Conservation (phyloP, 164 flowering plant genomes). For the Tetracentron sinense region DNA sequence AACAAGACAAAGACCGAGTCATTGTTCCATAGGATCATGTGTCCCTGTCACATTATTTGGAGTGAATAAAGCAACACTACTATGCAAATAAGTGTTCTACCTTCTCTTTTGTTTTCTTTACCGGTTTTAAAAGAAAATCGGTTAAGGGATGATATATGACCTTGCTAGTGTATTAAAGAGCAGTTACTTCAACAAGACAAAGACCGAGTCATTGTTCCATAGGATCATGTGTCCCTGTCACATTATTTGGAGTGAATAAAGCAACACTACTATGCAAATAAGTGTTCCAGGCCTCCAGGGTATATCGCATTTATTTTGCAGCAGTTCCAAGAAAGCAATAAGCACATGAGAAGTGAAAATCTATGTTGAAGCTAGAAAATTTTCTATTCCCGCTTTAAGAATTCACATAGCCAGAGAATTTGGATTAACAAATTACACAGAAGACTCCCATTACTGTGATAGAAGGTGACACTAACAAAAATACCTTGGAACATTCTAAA, state of each 20-base stretch:
- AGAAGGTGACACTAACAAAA: not conserved
- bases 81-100: not conserved
- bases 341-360: no score
- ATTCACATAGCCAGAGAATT: no score
- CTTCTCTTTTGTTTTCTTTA: no score
- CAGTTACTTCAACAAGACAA: not conserved
- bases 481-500: slow-evolving; percentile 73
- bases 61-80: not conserved
- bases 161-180: not conserved
- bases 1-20: not conserved
- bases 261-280: not conserved
- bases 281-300: not conserved
- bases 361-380: no score
- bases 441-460: not conserved
- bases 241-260: not conserved
- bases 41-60: no score
- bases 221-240: not conserved
- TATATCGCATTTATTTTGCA: not conserved
- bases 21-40: not conserved
- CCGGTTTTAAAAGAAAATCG: no score
- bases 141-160: no score
- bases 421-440: not conserved
- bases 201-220: not conserved
- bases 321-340: not conserved
- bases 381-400: no score